Evolutionary conservation across 2,329 filamentous ascomycete species (phyloP).

Genomic region (Neonectria magnoliae): DNA sequence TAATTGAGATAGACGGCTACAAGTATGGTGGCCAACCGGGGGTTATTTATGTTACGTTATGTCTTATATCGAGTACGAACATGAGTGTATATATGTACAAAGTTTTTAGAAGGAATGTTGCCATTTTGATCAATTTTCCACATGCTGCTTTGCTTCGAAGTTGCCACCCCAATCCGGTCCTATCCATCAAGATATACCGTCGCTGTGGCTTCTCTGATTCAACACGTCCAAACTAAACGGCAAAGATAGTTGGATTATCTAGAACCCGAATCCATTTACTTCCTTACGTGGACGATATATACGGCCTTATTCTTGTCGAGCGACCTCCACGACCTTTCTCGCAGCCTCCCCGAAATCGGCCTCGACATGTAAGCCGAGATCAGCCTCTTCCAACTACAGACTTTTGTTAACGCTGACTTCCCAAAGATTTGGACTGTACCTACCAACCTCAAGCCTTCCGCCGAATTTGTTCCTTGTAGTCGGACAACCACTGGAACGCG

Average conservation of each 20-base stretch:
- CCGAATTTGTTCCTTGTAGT: constrained; percentile 59
- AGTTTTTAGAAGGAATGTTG: background rate
- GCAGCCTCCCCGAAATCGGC: constrained; percentile 52
- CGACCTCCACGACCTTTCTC: constrained; percentile 47
- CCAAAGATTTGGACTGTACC: constrained; percentile 17
- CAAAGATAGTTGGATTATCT: too few species aligned
- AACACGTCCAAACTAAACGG: too few species aligned
- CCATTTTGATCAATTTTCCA: background rate
- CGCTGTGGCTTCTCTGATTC: too few species aligned
- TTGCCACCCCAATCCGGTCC: background rate
- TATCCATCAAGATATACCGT: background rate
- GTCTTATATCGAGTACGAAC: background rate
- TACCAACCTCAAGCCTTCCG: constrained; percentile 53
- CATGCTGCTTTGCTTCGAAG: background rate
- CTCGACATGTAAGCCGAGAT: constrained; percentile 51
- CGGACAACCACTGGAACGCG: constrained; percentile 57
- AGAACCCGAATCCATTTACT: background rate
- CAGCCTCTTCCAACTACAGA: constrained; percentile 47
- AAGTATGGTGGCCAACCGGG: background rate
- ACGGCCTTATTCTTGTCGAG: constrained; percentile 12
- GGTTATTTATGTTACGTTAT: background rate
- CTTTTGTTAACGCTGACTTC: background rate
- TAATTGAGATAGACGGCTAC: background rate
- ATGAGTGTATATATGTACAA: constrained; percentile 1
- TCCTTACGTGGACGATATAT: background rate